Percentiles rank a stretch among this genome's conserved stretches.
Conservation (phyloP, 2,329 filamentous ascomycete genomes). For the Ascochyta fabae region DNA sequence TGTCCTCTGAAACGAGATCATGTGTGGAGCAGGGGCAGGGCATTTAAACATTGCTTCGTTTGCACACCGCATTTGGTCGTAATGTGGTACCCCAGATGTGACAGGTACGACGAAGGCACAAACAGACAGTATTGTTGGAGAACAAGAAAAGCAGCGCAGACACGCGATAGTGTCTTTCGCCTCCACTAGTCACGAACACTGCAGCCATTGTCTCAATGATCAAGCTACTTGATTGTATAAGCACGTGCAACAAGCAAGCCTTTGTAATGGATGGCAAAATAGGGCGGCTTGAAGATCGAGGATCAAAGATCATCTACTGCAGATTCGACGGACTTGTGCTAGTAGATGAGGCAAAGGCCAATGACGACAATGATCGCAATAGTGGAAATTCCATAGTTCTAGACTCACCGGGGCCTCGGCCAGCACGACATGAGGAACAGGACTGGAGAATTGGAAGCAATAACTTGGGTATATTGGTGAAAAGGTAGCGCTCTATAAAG, state of each 20-base stretch:
- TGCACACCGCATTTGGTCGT: no score
- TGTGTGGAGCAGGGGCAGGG: no score
- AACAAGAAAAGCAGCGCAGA: no score
- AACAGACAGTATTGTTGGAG: no score
- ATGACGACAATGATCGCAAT: background rate
- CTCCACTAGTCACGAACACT: no score
- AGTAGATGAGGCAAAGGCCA: conserved; percentile 2
- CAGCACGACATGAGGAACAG: background rate
- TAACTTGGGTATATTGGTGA: conserved; percentile 14
- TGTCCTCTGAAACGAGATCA: no score
- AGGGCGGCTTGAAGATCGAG: background rate
- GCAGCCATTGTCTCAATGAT: no score
- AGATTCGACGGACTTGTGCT: background rate
- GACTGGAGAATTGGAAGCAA: background rate
- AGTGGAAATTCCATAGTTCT: background rate
- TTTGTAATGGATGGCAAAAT: background rate
- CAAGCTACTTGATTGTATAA: no score
- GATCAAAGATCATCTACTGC: background rate
- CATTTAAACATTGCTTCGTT: no score
- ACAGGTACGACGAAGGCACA: no score
- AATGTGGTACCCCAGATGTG: no score
- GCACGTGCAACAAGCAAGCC: background rate
- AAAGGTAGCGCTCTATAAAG: conserved; percentile 5
- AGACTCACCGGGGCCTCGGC: background rate
- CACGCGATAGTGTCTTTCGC: no score